phyloP scores from a whole-genome alignment of 345 rosid species.

The Gynandropsis gynandra region DNA sequence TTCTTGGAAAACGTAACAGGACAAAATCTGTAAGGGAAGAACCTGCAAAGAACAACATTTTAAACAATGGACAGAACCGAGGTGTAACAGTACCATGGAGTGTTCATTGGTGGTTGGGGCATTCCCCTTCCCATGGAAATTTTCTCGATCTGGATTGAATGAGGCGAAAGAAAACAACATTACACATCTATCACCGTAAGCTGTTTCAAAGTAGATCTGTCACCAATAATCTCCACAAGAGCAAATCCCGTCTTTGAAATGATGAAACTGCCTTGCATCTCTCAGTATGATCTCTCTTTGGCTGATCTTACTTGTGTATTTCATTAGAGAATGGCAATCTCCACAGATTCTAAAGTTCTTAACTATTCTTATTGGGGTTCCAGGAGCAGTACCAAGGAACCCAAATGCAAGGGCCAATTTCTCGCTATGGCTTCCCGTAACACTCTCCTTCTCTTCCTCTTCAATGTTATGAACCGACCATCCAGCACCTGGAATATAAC shows the following conservation, averaged over 20 bases:
- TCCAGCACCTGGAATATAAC: conserved; percentile 51
- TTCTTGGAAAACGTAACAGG: background rate
- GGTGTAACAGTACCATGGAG: background rate
- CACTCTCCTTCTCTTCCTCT: conserved; percentile 59
- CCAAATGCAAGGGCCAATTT: conserved; percentile 62
- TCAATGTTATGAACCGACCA: conserved; percentile 59
- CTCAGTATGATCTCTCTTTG: conserved; percentile 46
- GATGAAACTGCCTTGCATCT: conserved; percentile 58
- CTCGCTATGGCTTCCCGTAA: conserved; percentile 52
- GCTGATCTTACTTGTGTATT: conserved; percentile 37
- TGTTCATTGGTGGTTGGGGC: too few species aligned
- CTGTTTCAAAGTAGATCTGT: conserved; percentile 10
- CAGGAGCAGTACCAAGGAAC: conserved; percentile 34
- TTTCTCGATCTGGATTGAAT: too few species aligned
- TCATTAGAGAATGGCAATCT: conserved; percentile 64
- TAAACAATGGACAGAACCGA: conserved; percentile 1
- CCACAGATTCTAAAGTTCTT: conserved; percentile 56
- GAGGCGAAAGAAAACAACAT: too few species aligned
- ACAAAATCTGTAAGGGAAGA: background rate
- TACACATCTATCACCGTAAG: too few species aligned
- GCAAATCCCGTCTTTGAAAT: conserved; percentile 55
- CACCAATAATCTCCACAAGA: conserved; percentile 65
- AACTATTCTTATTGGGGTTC: conserved; percentile 42
- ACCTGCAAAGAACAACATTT: background rate
- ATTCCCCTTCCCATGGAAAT: too few species aligned